These are phyloP conservation scores for Nicotiana attenuata DNA, from an alignment of 257 asterid species.

Conservation along the genomic window DNA sequence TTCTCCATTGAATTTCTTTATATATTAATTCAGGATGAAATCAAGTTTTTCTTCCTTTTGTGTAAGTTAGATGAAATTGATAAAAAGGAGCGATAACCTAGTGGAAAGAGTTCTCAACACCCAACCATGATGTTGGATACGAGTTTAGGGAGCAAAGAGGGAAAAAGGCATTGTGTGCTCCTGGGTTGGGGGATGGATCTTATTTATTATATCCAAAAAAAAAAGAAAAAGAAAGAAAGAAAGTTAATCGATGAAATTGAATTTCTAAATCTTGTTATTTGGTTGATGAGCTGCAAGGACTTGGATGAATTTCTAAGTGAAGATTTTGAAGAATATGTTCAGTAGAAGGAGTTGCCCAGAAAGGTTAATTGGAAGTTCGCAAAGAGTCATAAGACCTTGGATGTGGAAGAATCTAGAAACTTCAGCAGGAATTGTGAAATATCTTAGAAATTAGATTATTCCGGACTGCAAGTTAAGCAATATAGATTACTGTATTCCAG, in stretches of 20 bases:
- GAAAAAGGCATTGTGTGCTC: background rate
- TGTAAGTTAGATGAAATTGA: background rate
- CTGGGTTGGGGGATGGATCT: background rate
- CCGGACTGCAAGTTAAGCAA: background rate
- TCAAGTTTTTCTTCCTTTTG: background rate
- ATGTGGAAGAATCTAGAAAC: background rate
- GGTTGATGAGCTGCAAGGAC: background rate
- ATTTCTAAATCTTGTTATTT: background rate
- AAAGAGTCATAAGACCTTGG: background rate
- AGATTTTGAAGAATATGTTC: background rate
- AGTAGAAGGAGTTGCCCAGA: background rate
- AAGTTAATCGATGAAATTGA: background rate
- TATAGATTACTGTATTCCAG: background rate
- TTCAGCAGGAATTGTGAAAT: background rate
- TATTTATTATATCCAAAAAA: background rate
- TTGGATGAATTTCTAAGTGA: background rate
- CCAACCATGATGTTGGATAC: background rate
- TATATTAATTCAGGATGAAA: background rate
- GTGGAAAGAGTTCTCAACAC: background rate
- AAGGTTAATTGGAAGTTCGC: background rate
- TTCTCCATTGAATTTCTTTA: background rate
- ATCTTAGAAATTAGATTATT: background rate
- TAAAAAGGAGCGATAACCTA: background rate
- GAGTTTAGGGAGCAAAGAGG: background rate
- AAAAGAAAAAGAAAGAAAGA: background rate